These are phyloP conservation scores for Fusarium vanettenii DNA, from an alignment of 2,329 filamentous ascomycete species.

Conservation along the genomic window DNA sequence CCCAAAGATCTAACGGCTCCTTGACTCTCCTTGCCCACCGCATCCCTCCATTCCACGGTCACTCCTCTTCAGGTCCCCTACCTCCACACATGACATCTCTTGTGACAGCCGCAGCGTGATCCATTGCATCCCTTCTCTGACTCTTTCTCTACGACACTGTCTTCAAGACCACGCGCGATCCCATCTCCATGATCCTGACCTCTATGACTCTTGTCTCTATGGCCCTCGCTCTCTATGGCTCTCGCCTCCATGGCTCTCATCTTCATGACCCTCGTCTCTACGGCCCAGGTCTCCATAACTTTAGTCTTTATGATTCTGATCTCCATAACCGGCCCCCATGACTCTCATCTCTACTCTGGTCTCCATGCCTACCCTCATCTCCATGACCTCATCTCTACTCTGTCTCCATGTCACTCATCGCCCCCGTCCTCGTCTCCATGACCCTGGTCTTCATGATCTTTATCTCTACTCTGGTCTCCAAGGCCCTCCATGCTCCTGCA, in stretches of 20 bases:
- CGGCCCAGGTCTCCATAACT: not conserved
- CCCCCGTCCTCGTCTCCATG: not conserved
- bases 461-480: not conserved
- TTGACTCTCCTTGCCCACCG: not conserved
- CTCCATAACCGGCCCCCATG: not conserved
- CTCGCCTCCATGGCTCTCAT: not conserved
- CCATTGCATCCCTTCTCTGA: not conserved
- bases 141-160: not conserved
- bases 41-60: too few species aligned
- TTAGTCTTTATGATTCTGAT: not conserved
- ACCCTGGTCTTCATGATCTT: not conserved
- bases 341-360: not conserved
- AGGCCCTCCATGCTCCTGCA: not conserved
- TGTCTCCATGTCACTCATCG: not conserved
- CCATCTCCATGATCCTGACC: not conserved
- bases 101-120: not conserved
- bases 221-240: not conserved
- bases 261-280: not conserved
- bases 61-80: too few species aligned
- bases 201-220: not conserved
- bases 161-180: not conserved
- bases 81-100: not conserved
- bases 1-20: not conserved
- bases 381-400: not conserved
- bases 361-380: not conserved